Conservation (phyloP, 2,329 filamentous ascomycete species). For the Tympanopsis confertula region DNA sequence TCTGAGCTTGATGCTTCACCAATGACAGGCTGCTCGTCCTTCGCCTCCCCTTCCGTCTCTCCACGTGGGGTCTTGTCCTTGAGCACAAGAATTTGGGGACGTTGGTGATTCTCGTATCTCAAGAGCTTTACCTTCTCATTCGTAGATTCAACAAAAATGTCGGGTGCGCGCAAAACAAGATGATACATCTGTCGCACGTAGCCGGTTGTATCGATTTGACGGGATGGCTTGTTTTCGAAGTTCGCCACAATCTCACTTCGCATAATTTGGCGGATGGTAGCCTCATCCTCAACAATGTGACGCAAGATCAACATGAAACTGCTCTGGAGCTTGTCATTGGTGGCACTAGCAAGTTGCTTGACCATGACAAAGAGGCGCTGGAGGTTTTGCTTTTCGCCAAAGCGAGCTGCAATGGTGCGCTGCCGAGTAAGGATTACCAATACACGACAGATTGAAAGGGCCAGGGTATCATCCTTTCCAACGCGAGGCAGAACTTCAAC, state of each 20-base stretch:
- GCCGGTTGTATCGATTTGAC: slow-evolving; percentile 54
- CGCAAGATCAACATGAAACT: slow-evolving; percentile 75
- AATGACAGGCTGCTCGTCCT: no score
- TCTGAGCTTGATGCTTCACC: neutral
- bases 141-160: slow-evolving; percentile 76
- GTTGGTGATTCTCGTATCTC: slow-evolving; percentile 26
- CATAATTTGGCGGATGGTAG: slow-evolving; percentile 85
- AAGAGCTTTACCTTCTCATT: slow-evolving; percentile 72
- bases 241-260: slow-evolving; percentile 72
- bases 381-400: slow-evolving; percentile 81
- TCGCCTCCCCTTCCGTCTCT: neutral
- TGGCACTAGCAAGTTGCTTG: slow-evolving; percentile 74
- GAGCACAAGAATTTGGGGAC: neutral
- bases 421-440: slow-evolving; percentile 79
- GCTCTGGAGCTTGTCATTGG: slow-evolving; percentile 59
- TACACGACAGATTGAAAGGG: slow-evolving; percentile 71
- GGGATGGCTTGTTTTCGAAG: slow-evolving; percentile 42
- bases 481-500: slow-evolving; percentile 75
- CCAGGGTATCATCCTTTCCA: slow-evolving; percentile 75
- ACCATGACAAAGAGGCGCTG: slow-evolving; percentile 89
- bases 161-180: slow-evolving; percentile 68
- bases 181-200: slow-evolving; percentile 72
- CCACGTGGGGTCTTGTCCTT: neutral
- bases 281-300: slow-evolving; percentile 88
- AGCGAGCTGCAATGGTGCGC: slow-evolving; percentile 59